Evolutionary conservation across 768 basidiomycete genomes (phyloP).

Genomic region (Kwoniella dejecticola): DNA sequence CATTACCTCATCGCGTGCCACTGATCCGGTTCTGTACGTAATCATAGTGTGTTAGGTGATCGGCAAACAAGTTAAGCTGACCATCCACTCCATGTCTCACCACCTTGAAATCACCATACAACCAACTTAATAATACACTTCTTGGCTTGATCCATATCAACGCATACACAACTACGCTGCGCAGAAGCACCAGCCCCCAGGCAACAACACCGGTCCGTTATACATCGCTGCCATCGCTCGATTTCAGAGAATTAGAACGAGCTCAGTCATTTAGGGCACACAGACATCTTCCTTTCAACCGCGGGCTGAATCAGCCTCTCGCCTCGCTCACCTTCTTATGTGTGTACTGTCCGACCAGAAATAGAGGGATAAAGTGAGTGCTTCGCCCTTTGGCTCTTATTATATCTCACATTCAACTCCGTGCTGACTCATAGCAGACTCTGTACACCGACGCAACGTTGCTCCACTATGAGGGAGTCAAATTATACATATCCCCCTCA

Average conservation of each 20-base stretch:
- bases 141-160: too few species aligned
- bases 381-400: neutral
- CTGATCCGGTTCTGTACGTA: neutral
- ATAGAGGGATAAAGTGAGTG: too few species aligned
- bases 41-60: neutral
- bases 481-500: conserved; percentile 93
- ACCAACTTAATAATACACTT: too few species aligned
- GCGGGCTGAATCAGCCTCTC: conserved; percentile 11
- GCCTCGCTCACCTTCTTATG: neutral
- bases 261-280: too few species aligned
- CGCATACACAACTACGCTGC: too few species aligned
- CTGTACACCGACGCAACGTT: neutral
- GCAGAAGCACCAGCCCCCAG: too few species aligned
- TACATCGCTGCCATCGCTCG: too few species aligned
- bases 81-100: neutral
- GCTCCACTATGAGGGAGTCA: conserved; percentile 75
- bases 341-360: neutral
- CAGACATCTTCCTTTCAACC: conserved; percentile 8
- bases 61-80: conserved; percentile 1
- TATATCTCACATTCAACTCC: neutral
- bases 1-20: conserved; percentile 2
- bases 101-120: neutral
- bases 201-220: too few species aligned
- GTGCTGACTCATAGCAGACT: neutral
- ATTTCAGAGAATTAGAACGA: too few species aligned